phyloP scores from a whole-genome alignment of 148 eudicot genomes.

The Silene latifolia region DNA sequence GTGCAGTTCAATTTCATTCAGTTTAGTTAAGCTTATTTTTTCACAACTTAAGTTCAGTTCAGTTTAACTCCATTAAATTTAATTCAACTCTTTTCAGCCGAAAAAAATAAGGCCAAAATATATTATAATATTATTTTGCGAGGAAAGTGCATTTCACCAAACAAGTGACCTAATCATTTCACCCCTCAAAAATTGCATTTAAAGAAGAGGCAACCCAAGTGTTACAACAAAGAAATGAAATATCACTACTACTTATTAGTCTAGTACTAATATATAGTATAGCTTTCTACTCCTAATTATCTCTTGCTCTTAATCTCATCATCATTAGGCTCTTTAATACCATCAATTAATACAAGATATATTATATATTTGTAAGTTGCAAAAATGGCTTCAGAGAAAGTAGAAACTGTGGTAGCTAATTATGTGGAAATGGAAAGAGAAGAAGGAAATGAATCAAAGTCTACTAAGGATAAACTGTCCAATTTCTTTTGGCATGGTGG shows the following conservation, averaged over 20 bases:
- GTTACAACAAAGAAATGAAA: neutral
- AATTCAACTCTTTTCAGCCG: too few species aligned
- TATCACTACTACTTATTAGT: neutral
- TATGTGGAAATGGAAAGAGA: slow-evolving; percentile 80
- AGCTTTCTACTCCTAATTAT: too few species aligned
- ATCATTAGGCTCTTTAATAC: neutral
- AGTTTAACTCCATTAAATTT: too few species aligned
- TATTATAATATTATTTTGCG: neutral
- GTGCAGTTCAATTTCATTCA: too few species aligned
- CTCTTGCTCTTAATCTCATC: neutral
- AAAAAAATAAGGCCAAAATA: too few species aligned
- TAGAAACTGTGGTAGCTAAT: slow-evolving; percentile 72
- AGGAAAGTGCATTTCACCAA: slow-evolving; percentile 33
- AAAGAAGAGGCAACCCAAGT: slow-evolving; percentile 9
- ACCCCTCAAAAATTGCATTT: slow-evolving; percentile 11
- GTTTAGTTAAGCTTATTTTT: too few species aligned
- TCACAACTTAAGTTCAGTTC: too few species aligned
- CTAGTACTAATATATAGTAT: too few species aligned
- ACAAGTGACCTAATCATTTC: slow-evolving; percentile 35
- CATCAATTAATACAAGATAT: too few species aligned
- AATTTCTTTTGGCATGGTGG: slow-evolving; percentile 86
- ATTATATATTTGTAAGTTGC: neutral
- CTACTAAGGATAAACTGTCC: slow-evolving; percentile 45
- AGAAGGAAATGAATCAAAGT: slow-evolving; percentile 25
- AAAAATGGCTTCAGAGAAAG: slow-evolving; percentile 67